A percentile compares a stretch with the other conserved stretches of the same genome.
Conservation (phyloP, 352 stramenopile genomes). For the Phytopythium mirpurense region DNA sequence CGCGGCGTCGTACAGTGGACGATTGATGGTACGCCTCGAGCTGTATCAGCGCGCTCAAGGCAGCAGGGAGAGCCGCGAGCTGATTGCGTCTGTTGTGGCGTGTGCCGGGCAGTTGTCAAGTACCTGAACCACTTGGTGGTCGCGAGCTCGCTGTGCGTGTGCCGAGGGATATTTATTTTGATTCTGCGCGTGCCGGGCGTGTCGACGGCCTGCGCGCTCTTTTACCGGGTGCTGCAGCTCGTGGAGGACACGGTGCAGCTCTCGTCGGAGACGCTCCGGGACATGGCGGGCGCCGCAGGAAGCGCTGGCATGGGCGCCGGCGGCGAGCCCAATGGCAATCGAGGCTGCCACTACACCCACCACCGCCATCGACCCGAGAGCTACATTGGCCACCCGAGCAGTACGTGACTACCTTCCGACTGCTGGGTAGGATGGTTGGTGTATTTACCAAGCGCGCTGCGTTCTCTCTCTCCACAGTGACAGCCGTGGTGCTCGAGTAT, state of each 20-base stretch:
- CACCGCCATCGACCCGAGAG: conserved; percentile 29
- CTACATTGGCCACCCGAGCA: conserved; percentile 60
- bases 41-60: neutral
- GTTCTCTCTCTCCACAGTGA: conserved; percentile 43
- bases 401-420: conserved; percentile 30
- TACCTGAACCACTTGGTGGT: conserved; percentile 57
- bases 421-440: too few species aligned
- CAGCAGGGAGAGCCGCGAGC: neutral
- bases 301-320: conserved; percentile 14
- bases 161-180: conserved; percentile 65
- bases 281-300: conserved; percentile 27
- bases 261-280: conserved; percentile 17
- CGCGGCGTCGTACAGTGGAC: conserved; percentile 65
- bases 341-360: conserved; percentile 25
- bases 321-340: conserved; percentile 9
- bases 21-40: conserved; percentile 24
- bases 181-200: conserved; percentile 73
- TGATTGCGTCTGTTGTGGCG: neutral
- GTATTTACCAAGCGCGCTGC: too few species aligned
- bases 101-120: conserved; percentile 24
- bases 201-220: conserved; percentile 58
- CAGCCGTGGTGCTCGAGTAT: conserved; percentile 82
- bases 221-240: conserved; percentile 62
- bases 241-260: conserved; percentile 61
- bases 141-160: conserved; percentile 43